These are phyloP conservation scores for Daldinia eschscholtzii DNA, from an alignment of 2,329 filamentous ascomycete species.

Conservation along the genomic window DNA sequence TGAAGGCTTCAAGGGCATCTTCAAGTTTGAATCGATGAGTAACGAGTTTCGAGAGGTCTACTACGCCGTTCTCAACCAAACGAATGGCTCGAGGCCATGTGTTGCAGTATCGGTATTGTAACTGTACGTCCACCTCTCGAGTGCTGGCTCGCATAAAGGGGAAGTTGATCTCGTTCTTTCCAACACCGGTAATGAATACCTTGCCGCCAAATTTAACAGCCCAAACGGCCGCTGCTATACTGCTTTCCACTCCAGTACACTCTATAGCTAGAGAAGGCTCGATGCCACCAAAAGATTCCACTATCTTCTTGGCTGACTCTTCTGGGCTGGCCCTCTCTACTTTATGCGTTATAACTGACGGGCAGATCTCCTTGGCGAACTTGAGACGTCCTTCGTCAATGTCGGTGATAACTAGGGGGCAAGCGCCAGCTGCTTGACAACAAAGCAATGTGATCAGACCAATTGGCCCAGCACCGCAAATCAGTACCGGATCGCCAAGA, in stretches of 20 bases:
- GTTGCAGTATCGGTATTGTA: constrained; percentile 97
- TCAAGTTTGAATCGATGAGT: constrained; percentile 90
- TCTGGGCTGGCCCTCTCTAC: constrained; percentile 76
- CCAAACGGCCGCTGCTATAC: constrained; percentile 87
- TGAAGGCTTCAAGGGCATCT: constrained; percentile 89
- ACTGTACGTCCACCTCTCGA: constrained; percentile 92
- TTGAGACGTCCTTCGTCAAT: constrained; percentile 87
- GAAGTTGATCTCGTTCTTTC: constrained; percentile 93
- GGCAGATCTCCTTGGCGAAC: constrained; percentile 87
- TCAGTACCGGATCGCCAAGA: constrained; percentile 87
- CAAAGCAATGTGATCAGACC: constrained; percentile 90
- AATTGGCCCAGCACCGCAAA: constrained; percentile 95
- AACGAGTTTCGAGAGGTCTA: constrained; percentile 84
- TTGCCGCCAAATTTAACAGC: constrained; percentile 94
- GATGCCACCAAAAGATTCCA: constrained; percentile 79
- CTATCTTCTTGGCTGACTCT: constrained; percentile 76
- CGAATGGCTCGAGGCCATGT: constrained; percentile 96
- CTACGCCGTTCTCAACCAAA: constrained; percentile 84
- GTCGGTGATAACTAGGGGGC: constrained; percentile 92
- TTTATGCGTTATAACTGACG: constrained; percentile 83
- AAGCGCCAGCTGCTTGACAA: constrained; percentile 86
- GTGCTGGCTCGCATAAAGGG: constrained; percentile 95
- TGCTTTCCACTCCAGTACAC: constrained; percentile 94
- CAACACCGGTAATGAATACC: constrained; percentile 96
- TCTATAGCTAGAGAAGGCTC: constrained; percentile 88